Percentiles rank a stretch among this genome's conserved stretches.
These are phyloP conservation scores for Phytophthora cryptogea DNA, from an alignment of 352 stramenopile genomes.

Conservation along the genomic window DNA sequence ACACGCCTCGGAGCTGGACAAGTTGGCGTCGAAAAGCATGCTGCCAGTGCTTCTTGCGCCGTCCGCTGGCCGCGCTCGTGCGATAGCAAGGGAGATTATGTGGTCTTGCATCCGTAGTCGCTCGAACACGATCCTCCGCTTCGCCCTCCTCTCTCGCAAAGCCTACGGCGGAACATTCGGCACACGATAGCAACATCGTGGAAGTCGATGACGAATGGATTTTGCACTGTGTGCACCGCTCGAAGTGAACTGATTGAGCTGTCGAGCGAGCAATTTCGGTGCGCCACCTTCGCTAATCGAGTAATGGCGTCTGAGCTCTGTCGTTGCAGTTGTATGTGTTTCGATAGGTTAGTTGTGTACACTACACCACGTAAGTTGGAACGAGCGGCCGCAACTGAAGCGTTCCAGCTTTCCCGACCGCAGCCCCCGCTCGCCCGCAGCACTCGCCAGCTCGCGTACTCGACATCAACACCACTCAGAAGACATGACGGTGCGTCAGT, in stretches of 20 bases:
- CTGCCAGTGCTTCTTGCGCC: too few relatives aligned
- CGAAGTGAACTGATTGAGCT: not conserved
- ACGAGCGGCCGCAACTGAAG: not conserved
- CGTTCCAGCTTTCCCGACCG: not conserved
- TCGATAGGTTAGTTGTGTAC: not conserved
- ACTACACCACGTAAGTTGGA: not conserved
- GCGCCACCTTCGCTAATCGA: not conserved
- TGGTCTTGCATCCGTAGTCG: too few relatives aligned
- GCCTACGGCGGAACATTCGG: too few relatives aligned
- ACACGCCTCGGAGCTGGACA: too few relatives aligned
- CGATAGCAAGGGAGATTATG: too few relatives aligned
- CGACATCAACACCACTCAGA: not conserved
- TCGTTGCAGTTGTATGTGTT: not conserved
- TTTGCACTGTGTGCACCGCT: not conserved
- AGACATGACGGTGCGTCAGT: conserved; percentile 31
- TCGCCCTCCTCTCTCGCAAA: too few relatives aligned
- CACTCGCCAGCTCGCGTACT: not conserved
- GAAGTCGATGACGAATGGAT: not conserved
- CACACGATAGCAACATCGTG: too few relatives aligned
- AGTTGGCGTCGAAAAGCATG: too few relatives aligned
- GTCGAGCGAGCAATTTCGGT: not conserved
- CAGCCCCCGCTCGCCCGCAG: conserved; percentile 1
- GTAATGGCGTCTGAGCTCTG: too few relatives aligned
- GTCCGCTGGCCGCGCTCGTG: too few relatives aligned
- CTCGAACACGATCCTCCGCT: too few relatives aligned